Conservation (phyloP, 2,329 filamentous ascomycete genomes). For the Fusarium chlamydosporum region DNA sequence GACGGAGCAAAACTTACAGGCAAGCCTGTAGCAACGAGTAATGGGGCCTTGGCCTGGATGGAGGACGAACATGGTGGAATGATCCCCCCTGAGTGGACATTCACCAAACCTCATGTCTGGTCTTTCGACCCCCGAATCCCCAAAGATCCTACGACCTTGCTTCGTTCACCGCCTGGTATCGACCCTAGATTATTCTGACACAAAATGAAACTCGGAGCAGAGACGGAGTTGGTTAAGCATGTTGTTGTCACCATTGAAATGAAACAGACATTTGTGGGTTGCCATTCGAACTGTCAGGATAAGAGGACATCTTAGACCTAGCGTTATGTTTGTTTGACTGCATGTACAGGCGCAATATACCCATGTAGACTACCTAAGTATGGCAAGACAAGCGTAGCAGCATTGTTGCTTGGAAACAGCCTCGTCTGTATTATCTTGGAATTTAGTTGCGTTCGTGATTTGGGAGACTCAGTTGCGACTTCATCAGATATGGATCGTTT, state of each 20-base stretch:
- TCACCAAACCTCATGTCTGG: constrained; percentile 9
- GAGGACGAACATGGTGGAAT: constrained; percentile 10
- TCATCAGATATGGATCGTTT: not conserved
- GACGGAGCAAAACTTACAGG: constrained; percentile 24
- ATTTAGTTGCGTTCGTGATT: not conserved
- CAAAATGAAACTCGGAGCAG: not conserved
- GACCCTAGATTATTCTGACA: constrained; percentile 25
- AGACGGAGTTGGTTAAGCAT: not conserved
- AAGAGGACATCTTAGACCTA: not conserved
- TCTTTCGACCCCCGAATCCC: not conserved
- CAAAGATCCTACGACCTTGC: not conserved
- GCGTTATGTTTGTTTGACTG: not conserved
- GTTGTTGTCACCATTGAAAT: not conserved
- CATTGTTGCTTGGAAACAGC: not conserved
- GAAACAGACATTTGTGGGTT: not conserved
- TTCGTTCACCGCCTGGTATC: not conserved
- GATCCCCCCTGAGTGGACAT: constrained; percentile 33
- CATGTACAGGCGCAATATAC: not conserved
- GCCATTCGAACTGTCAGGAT: not conserved
- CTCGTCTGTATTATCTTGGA: not conserved
- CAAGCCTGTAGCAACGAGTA: constrained; percentile 9
- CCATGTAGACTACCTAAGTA: not conserved
- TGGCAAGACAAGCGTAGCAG: not conserved
- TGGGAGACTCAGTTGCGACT: not conserved
- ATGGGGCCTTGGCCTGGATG: constrained; percentile 33